Evolutionary conservation across 2,329 filamentous ascomycete genomes (phyloP), one percentile per base, ranked within the genome.

Genomic region (Trichoderma hamatum): DNA sequence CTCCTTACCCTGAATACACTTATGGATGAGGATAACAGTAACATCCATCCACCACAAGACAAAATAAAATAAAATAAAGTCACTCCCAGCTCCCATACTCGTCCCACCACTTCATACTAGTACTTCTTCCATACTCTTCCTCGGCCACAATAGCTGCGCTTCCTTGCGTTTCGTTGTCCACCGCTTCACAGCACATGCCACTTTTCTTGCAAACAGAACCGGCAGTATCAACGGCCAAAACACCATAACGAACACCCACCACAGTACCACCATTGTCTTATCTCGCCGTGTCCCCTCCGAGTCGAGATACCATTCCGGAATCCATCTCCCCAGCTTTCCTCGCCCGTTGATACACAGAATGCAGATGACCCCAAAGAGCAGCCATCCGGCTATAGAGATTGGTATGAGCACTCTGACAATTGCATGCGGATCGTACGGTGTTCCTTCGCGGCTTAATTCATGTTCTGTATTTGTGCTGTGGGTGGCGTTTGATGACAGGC

Each of bases 171-270:
- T 19, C 9, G 21, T 24, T n/a, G 54, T n/a, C 58, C 51, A 30
- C 36, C 49, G 24, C 55, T 34, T 65, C 39, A 39, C 36, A 11
- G 30, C 24, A 13, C 28, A 21, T 9, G 39, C 6, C 43, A 58
- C 49, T 24, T 32, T 63, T 26, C 34, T 62, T 62, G 32, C 21
- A 36, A 61, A 14, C 72, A 86, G 89, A 74, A 94, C 92, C 0
- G 83, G 82, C 62, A 88, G 83, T 73, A 93, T 95, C 74, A 83
- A 84, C 4, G 89, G 89, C 69, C 78, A 80, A n/a, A 75, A 68
- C 46, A 78, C 49, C 26, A 79, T 26, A 1, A 78, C 72, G 2
- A 67, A 72, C 1, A 69, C 16, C 78, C 77, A 80, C 78, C 77
- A 79, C 1, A 51, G 62, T 11, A 61, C 70, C 52, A 80, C 72